A percentile compares a stretch with the other conserved stretches of the same genome.
Conservation (phyloP, 176 grass and related monocot genomes). For the Oryza australiensis region DNA sequence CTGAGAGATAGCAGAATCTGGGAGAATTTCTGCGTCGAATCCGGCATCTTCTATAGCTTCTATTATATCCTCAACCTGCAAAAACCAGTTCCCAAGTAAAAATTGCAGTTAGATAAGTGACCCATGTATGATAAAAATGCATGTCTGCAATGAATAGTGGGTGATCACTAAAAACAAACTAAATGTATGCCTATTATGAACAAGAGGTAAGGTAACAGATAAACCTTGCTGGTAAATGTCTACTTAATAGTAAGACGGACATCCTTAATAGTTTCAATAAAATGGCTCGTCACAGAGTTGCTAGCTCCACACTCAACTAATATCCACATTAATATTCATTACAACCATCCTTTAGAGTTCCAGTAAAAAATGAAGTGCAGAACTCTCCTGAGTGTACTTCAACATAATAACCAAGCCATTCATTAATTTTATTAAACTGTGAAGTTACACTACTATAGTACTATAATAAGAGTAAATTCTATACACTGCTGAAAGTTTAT, state of each 20-base stretch:
- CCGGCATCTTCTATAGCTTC: constrained; percentile 95
- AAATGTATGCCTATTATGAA: background rate
- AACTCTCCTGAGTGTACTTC: background rate
- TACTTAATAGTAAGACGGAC: background rate
- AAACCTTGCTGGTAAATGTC: background rate
- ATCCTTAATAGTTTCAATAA: background rate
- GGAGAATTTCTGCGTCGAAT: constrained; percentile 89
- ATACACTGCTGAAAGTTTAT: background rate
- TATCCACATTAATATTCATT: background rate
- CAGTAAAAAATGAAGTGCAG: background rate
- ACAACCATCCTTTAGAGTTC: background rate
- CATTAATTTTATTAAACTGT: background rate
- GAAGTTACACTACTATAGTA: background rate
- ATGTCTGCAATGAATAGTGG: background rate
- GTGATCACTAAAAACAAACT: background rate
- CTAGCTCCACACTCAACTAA: background rate
- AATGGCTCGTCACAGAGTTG: background rate
- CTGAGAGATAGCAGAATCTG: constrained; percentile 61
- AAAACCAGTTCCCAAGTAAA: constrained; percentile 25
- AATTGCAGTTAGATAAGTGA: constrained; percentile 2
- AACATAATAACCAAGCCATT: background rate
- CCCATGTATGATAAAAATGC: background rate
- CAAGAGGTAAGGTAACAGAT: background rate
- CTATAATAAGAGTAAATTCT: background rate
- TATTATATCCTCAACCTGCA: constrained; percentile 86